These are phyloP conservation scores for Aspergillus chevalieri DNA, from an alignment of 2,329 filamentous ascomycete species.

Conservation along the genomic window DNA sequence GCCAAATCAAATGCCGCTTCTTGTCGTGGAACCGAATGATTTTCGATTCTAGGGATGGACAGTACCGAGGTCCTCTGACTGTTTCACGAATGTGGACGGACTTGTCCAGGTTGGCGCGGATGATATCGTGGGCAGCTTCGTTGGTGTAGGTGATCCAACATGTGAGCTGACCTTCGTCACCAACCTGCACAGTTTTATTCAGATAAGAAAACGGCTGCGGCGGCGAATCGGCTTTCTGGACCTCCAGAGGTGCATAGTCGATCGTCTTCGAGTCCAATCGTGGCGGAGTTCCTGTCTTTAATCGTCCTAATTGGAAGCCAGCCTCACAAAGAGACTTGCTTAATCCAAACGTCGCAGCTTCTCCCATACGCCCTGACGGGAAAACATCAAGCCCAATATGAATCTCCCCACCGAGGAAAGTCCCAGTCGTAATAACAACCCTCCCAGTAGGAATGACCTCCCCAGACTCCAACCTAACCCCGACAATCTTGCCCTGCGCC, in stretches of 20 bases:
- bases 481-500: conserved; percentile 66
- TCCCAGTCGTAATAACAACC: conserved; percentile 93
- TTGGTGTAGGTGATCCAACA: conserved; percentile 89
- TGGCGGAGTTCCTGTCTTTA: conserved; percentile 95
- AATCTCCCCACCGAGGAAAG: conserved; percentile 91
- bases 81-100: conserved; percentile 95
- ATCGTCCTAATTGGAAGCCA: conserved; percentile 78
- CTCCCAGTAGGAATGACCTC: conserved; percentile 71
- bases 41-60: conserved; percentile 91
- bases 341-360: conserved; percentile 84
- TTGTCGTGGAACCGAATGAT: conserved; percentile 81
- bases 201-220: conserved; percentile 89
- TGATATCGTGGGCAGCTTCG: conserved; percentile 69
- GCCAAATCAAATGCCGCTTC: conserved; percentile 81
- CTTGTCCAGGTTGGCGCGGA: conserved; percentile 85
- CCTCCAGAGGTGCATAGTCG: conserved; percentile 64
- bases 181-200: conserved; percentile 68
- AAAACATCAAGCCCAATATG: conserved; percentile 83
- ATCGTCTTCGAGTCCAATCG: conserved; percentile 77
- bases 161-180: conserved; percentile 65
- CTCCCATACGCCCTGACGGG: conserved; percentile 86
- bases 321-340: conserved; percentile 85
- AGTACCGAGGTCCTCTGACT: conserved; percentile 89
- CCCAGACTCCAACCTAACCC: conserved; percentile 80
- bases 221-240: conserved; percentile 75